These are phyloP conservation scores for Cystobasidium sp. DNA, from an alignment of 1,284 basidiomycete genomes.

Conservation along the genomic window DNA sequence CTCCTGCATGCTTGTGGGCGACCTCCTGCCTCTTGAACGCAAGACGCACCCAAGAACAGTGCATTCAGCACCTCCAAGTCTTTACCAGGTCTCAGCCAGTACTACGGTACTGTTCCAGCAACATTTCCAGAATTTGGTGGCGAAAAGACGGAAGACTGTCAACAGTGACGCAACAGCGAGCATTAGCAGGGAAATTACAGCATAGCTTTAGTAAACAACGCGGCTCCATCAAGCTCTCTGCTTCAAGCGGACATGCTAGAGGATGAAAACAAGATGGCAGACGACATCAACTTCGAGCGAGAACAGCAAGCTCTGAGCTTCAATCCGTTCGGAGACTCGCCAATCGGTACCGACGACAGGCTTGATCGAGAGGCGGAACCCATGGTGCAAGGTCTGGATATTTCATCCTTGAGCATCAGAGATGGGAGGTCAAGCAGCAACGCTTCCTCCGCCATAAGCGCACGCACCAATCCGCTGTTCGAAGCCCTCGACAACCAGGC, in stretches of 20 bases:
- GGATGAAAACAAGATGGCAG: conserved; percentile 11
- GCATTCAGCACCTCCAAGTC: too few relatives aligned
- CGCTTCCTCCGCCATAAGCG: conserved; percentile 2
- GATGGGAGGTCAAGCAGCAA: conserved; percentile 4
- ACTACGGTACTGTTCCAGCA: too few relatives aligned
- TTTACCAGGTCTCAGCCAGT: too few relatives aligned
- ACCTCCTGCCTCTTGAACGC: too few relatives aligned
- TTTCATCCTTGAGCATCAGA: background rate
- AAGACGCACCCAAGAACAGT: too few relatives aligned
- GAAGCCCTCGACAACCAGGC: background rate
- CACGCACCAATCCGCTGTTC: conserved; percentile 13
- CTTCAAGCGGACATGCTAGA: background rate
- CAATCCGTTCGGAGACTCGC: conserved; percentile 27
- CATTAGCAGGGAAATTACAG: background rate
- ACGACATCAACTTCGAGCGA: background rate
- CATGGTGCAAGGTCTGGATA: background rate
- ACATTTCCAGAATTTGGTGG: too few relatives aligned
- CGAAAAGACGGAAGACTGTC: too few relatives aligned
- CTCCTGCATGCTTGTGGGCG: too few relatives aligned
- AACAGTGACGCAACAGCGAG: background rate
- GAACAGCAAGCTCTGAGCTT: conserved; percentile 26
- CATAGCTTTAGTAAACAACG: too few relatives aligned
- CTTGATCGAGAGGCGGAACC: background rate
- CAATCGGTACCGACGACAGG: background rate
- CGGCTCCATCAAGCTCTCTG: background rate